Evolutionary conservation across 192 early-diverging fungal species (phyloP).

Genomic region (Mortierella alpina): DNA sequence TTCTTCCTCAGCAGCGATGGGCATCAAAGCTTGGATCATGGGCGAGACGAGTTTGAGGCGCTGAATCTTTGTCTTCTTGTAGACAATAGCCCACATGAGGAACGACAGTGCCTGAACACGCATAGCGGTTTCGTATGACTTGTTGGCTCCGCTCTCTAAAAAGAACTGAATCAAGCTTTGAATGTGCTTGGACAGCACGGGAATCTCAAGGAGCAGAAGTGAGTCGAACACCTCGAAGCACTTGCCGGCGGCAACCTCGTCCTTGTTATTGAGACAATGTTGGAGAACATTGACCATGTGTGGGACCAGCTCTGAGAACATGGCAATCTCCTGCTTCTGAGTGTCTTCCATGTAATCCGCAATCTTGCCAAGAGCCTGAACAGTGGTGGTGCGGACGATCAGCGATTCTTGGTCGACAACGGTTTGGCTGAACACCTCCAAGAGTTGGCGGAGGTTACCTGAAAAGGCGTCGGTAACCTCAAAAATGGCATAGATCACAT

Average conservation of each 20-base stretch:
- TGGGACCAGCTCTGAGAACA: constrained; percentile 81
- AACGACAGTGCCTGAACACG: constrained; percentile 89
- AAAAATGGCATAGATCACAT: constrained; percentile 87
- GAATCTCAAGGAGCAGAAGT: constrained; percentile 82
- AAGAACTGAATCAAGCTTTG: constrained; percentile 86
- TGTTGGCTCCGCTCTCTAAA: constrained; percentile 75
- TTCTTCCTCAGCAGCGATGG: constrained; percentile 86
- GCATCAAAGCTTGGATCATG: constrained; percentile 83
- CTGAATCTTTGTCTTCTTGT: constrained; percentile 86
- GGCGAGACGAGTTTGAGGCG: constrained; percentile 85
- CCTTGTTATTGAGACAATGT: constrained; percentile 75
- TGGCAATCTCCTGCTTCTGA: constrained; percentile 74
- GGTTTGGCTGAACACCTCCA: constrained; percentile 78
- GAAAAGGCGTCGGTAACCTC: constrained; percentile 81
- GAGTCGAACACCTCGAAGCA: constrained; percentile 92
- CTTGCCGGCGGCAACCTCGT: constrained; percentile 80
- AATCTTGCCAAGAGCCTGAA: constrained; percentile 84
- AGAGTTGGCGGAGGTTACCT: constrained; percentile 71
- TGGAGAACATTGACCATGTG: constrained; percentile 88
- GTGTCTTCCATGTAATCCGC: constrained; percentile 84
- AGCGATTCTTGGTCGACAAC: constrained; percentile 87
- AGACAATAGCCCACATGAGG: constrained; percentile 79
- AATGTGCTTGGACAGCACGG: constrained; percentile 83
- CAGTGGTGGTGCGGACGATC: constrained; percentile 81
- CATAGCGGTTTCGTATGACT: constrained; percentile 73